Base-by-base conservation (phyloP, 2,329 filamentous ascomycete species). In the Thielaviopsis populi region DNA sequence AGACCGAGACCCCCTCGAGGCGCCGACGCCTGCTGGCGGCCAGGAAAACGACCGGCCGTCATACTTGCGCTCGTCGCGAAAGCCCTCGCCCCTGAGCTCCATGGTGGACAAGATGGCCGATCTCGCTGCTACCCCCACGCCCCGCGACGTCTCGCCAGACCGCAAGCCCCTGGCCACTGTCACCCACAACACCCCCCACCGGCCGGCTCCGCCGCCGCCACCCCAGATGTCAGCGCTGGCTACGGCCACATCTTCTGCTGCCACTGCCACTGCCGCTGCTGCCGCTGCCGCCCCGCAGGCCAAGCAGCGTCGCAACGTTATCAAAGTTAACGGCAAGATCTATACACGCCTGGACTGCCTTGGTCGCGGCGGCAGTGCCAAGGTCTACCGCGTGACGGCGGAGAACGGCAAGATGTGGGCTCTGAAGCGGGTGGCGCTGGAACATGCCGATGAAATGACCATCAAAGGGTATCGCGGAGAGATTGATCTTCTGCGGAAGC, bases 221-320 rank as follows among this genome's bases (percentile, higher is more conserved):
- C 92, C 94, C 0, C 97, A 96, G 74, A 97, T 97, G 92, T 94
- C 89, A 1, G 87, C 96, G 7, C 77, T 96, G n/a, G 91, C 97
- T 68, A 87, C 91, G 2, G 92, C 91, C 1, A 96, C 92, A 1
- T 84, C 89, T 2, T 81, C 83, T 3, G 60, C 46, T 3, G 59
- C 46, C 5, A 17, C 50, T 13, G 41, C 41, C 13, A 15, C 41
- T 15, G 41, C 42, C 6, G 42, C 42, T 6, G 42, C 27, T 19
- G 48, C 63, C 3, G 48, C 63, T 33, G 48, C 63, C 7, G 64
- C 64, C 7, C 61, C 62, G 10, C 88, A 91, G 70, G 78, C 77
- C 24, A 81, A 80, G 73, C 91, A 88, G 73, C 89, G 90, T 70
- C 83, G 90, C 58, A 89, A 90, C 67, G 86, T 92, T 65, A 81